Conservation (phyloP, 2,329 filamentous ascomycete species). For the Venturiaceae sp. region DNA sequence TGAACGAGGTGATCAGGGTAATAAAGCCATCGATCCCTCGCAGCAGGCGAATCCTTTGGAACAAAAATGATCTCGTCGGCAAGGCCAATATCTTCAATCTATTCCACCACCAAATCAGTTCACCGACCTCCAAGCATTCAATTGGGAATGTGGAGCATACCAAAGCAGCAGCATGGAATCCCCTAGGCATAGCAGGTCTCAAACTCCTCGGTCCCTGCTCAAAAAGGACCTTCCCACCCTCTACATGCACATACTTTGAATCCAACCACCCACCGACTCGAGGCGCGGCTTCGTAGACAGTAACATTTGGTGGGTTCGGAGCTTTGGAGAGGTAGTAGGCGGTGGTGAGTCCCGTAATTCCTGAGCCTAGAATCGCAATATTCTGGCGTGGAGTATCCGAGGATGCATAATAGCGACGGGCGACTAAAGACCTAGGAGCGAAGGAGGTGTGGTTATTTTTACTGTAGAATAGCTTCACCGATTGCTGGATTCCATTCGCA, state of each 20-base stretch:
- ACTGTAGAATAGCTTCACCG: conserved; percentile 17
- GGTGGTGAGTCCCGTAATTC: conserved; percentile 40
- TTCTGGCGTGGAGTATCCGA: conserved; percentile 20
- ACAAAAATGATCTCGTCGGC: conserved; percentile 46
- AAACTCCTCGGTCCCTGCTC: conserved; percentile 68
- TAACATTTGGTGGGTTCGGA: conserved; percentile 62
- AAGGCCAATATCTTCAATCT: conserved; percentile 52
- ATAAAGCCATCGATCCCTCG: conserved; percentile 69
- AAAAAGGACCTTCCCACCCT: conserved; percentile 54
- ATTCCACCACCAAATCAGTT: conserved; percentile 1
- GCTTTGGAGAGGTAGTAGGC: conserved; percentile 61
- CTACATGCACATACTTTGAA: conserved; percentile 51
- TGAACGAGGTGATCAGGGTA: conserved; percentile 74
- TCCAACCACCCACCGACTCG: conserved; percentile 77
- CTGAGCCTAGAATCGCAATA: conserved; percentile 42
- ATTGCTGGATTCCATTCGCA: background rate
- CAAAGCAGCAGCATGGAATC: conserved; percentile 11
- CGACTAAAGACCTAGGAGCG: conserved; percentile 12
- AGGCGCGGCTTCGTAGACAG: conserved; percentile 64
- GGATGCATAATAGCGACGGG: conserved; percentile 10
- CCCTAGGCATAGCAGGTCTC: conserved; percentile 12
- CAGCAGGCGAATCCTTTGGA: conserved; percentile 38
- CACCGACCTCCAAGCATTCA: background rate
- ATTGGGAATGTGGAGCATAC: conserved; percentile 2
- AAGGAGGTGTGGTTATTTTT: conserved; percentile 13